Base-by-base conservation (phyloP, 106 monocot species). In the Triglochin maritima region DNA sequence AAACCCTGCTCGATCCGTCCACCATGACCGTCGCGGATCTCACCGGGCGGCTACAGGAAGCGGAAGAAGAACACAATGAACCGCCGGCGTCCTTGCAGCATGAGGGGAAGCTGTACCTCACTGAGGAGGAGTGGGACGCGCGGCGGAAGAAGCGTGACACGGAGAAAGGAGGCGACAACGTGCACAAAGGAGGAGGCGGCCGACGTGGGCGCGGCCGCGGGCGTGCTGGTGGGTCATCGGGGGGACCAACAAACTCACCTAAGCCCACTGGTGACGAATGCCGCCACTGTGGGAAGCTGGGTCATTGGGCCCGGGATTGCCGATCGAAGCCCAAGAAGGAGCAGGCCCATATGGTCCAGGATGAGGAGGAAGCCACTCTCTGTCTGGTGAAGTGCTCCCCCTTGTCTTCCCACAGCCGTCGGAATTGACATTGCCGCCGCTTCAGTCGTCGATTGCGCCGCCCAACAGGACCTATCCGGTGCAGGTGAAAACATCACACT, bases 71-170 rank as follows among this genome's bases (percentile, higher is more conserved):
- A 49, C 47, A 53, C 53, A 54, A 57, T 10, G 2, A 3, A 44
- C 29, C 53, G 43, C 68, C 53, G 53, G 0, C 1, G 44, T 12
- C 69, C 9, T 16, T 44, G 45, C 42, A 66, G 49, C 46, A 50
- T 44, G 54, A 44, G 11, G 54, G 69, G 44, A 47, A 48, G 46
- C 7, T 66, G 46, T 17, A 14, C 17, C 50, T 66, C 14, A 49
- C 50, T 17, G 66, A 69, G 43, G 69, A 69, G 9, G 69, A 69
- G 69, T 69, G 69, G 69, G 17, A 53, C 9, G 51, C 68, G 14
- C 46, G 69, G 9, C 10, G 7, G 46, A 56, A 50, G 56, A 69
- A 56, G 11, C 51, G 50, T 55, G 68, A 68, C 17, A 0, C 0
- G 41, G 69, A 69, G 69, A 42, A 69, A 57, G 44, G 7, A 42